These are phyloP conservation scores for Termitomyces sp. DNA, from an alignment of 768 basidiomycete species.

Conservation along the genomic window DNA sequence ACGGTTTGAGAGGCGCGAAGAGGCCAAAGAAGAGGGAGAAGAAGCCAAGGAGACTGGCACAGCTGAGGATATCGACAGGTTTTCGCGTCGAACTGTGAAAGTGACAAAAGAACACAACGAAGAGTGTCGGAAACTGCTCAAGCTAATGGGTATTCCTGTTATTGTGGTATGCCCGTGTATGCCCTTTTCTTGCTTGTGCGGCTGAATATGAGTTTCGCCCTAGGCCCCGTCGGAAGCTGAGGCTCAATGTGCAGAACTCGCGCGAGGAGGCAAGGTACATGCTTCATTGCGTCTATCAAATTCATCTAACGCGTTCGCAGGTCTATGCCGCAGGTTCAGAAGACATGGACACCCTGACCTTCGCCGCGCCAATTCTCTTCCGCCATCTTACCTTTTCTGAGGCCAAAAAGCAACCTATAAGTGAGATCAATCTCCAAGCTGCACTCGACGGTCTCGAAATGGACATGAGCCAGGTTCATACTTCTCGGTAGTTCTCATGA, in stretches of 20 bases:
- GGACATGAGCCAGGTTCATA: constrained; percentile 82
- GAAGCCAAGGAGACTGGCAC: constrained; percentile 98
- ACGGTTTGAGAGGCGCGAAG: constrained; percentile 87
- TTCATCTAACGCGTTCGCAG: constrained; percentile 30
- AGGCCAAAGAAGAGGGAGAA: constrained; percentile 92
- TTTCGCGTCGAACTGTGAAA: constrained; percentile 87
- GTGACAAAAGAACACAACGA: constrained; percentile 97
- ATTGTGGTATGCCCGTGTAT: constrained; percentile 67
- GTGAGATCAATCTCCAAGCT: constrained; percentile 79
- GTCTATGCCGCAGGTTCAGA: constrained; percentile 98
- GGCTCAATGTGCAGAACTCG: constrained; percentile 97
- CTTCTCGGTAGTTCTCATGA: not conserved
- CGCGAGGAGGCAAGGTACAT: constrained; percentile 85
- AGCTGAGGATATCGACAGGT: constrained; percentile 87
- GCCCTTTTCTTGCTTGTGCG: not conserved
- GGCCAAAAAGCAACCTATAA: constrained; percentile 95
- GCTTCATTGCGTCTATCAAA: not conserved
- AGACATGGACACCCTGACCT: constrained; percentile 99
- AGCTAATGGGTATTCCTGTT: constrained; percentile 95
- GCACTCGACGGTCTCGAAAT: constrained; percentile 89
- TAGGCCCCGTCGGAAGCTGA: constrained; percentile 99
- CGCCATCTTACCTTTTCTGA: constrained; percentile 98
- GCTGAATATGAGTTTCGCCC: not conserved
- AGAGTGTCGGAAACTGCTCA: constrained; percentile 84
- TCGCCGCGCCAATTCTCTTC: constrained; percentile 85